These are phyloP conservation scores for Phytophthora sp. DNA, from an alignment of 352 stramenopile genomes.

Conservation along the genomic window DNA sequence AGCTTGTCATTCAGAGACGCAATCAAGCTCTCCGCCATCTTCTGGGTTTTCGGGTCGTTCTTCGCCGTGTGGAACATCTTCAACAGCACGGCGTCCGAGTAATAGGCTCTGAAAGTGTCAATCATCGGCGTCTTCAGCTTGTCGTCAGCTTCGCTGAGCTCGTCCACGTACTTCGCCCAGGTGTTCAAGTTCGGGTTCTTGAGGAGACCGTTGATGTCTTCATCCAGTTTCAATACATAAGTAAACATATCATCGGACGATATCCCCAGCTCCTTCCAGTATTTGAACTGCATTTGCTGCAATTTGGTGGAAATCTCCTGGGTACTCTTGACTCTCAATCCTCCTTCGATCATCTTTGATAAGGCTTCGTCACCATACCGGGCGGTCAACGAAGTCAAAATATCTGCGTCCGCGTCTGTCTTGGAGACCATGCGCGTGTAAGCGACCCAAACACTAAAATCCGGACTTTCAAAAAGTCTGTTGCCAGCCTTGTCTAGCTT, in stretches of 20 bases:
- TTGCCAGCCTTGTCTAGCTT: background rate
- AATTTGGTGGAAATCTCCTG: background rate
- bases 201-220: background rate
- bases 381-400: background rate
- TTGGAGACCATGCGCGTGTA: background rate
- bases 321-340: background rate
- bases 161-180: conserved; percentile 1
- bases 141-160: background rate
- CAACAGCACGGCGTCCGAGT: background rate
- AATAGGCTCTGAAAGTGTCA: background rate
- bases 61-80: conserved; percentile 1
- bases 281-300: background rate
- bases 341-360: background rate
- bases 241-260: background rate
- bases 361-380: background rate
- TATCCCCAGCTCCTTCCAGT: background rate
- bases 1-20: background rate
- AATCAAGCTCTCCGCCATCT: background rate
- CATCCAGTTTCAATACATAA: background rate
- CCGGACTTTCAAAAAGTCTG: background rate
- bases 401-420: background rate
- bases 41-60: background rate
- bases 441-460: background rate
- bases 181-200: background rate
- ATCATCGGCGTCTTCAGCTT: background rate